Percentiles rank a stretch among this genome's conserved stretches.
Conservation (phyloP, 2,329 filamentous ascomycete genomes). For the Amesomyces nigricolor region DNA sequence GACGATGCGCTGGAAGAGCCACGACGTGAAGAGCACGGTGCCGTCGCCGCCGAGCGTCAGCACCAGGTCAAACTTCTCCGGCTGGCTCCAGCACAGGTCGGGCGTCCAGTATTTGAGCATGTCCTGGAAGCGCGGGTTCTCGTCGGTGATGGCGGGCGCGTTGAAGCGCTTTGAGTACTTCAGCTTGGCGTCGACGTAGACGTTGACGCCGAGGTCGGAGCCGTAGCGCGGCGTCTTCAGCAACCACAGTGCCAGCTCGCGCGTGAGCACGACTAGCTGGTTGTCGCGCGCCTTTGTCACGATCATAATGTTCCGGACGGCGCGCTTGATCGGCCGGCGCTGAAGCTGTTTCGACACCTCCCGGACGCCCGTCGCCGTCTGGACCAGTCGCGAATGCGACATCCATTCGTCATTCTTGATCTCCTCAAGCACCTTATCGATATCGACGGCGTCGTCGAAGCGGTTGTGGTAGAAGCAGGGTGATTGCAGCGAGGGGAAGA, state of each 20-base stretch:
- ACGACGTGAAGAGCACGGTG: slow-evolving; percentile 81
- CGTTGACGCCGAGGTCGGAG: slow-evolving; percentile 83
- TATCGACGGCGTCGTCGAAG: slow-evolving; percentile 93
- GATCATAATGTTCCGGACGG: slow-evolving; percentile 94
- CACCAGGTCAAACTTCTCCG: slow-evolving; percentile 93
- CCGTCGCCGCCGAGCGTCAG: slow-evolving; percentile 81
- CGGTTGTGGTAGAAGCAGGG: slow-evolving; percentile 97
- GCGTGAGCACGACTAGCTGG: slow-evolving; percentile 79
- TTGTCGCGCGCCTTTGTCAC: slow-evolving; percentile 98
- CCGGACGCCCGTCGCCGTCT: slow-evolving; percentile 89
- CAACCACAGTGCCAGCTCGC: slow-evolving; percentile 83
- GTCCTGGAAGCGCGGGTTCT: slow-evolving; percentile 68
- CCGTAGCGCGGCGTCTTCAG: slow-evolving; percentile 85
- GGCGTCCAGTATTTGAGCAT: slow-evolving; percentile 97
- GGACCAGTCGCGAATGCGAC: slow-evolving; percentile 88
- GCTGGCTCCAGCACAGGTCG: slow-evolving; percentile 87
- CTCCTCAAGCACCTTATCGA: slow-evolving; percentile 90
- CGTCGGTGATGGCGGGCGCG: slow-evolving; percentile 62
- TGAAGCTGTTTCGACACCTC: slow-evolving; percentile 96
- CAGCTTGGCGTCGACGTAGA: slow-evolving; percentile 97
- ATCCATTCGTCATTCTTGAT: slow-evolving; percentile 84
- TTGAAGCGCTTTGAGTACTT: slow-evolving; percentile 84
- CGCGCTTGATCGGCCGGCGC: slow-evolving; percentile 82
- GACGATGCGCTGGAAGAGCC: slow-evolving; percentile 87
- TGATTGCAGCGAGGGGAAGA: slow-evolving; percentile 70